phyloP scores from a whole-genome alignment of 139 green algal species.

The Micractinium sp. region DNA sequence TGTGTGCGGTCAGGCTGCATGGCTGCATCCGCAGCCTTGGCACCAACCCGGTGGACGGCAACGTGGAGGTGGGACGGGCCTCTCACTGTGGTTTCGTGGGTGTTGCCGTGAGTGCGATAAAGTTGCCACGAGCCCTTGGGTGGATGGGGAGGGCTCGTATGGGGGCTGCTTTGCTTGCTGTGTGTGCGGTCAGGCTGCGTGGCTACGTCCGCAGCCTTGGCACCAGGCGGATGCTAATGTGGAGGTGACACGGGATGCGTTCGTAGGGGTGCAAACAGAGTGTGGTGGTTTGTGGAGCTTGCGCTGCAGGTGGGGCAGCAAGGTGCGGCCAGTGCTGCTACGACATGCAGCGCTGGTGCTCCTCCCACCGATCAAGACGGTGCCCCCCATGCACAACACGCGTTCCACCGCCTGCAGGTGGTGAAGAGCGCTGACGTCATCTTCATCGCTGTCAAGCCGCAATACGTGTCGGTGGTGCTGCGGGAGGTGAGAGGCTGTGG shows the following conservation, averaged over 20 bases:
- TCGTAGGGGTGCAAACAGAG: no score
- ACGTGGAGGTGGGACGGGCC: conserved; percentile 77
- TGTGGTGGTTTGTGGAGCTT: no score
- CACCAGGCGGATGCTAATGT: conserved; percentile 50
- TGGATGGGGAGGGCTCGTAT: not conserved
- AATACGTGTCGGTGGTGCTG: conserved; percentile 82
- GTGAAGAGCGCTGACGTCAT: conserved; percentile 80
- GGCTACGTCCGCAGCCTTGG: conserved; percentile 62
- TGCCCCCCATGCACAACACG: no score
- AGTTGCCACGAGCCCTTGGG: no score
- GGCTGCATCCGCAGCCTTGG: conserved; percentile 62
- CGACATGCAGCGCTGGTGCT: no score
- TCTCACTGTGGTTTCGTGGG: no score
- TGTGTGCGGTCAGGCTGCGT: not conserved
- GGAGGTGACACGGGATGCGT: conserved; percentile 33
- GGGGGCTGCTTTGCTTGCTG: not conserved
- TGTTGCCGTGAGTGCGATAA: no score
- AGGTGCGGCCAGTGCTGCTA: no score
- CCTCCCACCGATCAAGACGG: no score
- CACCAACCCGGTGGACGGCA: conserved; percentile 43
- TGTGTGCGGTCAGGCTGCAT: not conserved
- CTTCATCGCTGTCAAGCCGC: conserved; percentile 95
- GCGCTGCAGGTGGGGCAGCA: no score
- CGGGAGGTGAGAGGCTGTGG: conserved; percentile 52
- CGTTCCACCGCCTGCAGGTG: conserved; percentile 42